Conservation (phyloP, 2,329 filamentous ascomycete genomes). For the Trichophyton benhamiae region DNA sequence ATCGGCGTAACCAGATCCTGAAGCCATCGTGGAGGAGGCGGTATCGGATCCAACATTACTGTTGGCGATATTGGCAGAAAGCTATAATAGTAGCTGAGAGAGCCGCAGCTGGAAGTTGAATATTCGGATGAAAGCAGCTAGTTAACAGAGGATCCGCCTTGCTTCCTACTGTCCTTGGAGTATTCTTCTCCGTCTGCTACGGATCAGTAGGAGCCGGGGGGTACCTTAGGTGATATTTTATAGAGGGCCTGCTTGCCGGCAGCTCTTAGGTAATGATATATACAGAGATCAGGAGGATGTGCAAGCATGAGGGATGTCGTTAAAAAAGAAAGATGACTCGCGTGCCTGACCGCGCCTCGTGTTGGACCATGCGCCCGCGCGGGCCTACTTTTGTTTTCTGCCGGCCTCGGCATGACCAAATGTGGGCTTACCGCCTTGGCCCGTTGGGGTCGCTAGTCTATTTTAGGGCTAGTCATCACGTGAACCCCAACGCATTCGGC, state of each 20-base stretch:
- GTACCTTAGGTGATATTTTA: neutral
- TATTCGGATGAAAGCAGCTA: no score
- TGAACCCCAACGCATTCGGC: neutral
- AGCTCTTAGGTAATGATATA: neutral
- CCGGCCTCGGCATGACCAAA: neutral
- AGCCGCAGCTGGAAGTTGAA: neutral
- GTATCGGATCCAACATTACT: slow-evolving; percentile 34
- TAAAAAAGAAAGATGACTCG: neutral
- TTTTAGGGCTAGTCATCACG: neutral
- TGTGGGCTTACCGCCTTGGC: neutral
- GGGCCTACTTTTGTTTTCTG: neutral
- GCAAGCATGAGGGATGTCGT: neutral
- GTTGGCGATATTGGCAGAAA: neutral
- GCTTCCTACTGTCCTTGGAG: neutral
- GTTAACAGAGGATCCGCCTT: neutral
- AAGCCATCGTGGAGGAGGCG: slow-evolving; percentile 39
- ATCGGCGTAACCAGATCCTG: slow-evolving; percentile 38
- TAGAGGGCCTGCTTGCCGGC: neutral
- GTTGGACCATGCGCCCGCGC: neutral
- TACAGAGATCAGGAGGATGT: neutral
- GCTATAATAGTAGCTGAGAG: neutral
- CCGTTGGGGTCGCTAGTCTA: slow-evolving; percentile 1
- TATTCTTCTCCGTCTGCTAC: neutral
- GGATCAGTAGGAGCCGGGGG: neutral
- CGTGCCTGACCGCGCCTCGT: slow-evolving; percentile 2